These are phyloP conservation scores for Borealophlyctis nickersoniae DNA, from an alignment of 192 early-diverging fungal genomes.

Conservation along the genomic window DNA sequence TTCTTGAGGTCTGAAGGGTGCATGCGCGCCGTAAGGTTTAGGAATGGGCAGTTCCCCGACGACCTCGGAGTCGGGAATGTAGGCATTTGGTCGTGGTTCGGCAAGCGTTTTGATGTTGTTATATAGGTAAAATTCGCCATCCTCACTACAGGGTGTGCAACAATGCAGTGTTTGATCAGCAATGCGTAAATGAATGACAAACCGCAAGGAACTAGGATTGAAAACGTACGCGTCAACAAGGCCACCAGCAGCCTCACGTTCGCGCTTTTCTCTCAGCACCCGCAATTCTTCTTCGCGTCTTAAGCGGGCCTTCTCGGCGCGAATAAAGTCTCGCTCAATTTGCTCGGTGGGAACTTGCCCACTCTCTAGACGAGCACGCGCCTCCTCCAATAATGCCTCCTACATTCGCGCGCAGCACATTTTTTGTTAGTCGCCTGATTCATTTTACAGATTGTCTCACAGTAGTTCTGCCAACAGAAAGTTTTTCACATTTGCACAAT, in stretches of 20 bases:
- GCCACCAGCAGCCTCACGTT: conserved; percentile 28
- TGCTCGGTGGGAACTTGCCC: conserved; percentile 43
- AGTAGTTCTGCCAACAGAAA: too few relatives aligned
- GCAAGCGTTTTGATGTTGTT: conserved; percentile 47
- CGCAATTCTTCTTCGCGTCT: conserved; percentile 32
- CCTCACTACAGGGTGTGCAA: conserved; percentile 30
- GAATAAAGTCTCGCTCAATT: conserved; percentile 50
- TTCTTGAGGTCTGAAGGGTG: conserved; percentile 58
- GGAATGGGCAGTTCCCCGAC: conserved; percentile 56
- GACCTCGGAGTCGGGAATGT: conserved; percentile 47
- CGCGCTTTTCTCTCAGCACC: conserved; percentile 20
- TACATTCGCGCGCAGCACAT: not conserved
- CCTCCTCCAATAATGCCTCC: conserved; percentile 47
- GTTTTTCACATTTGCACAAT: not conserved
- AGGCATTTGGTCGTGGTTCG: conserved; percentile 58
- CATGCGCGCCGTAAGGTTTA: conserved; percentile 54
- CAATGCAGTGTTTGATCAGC: not conserved
- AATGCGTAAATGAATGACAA: conserved; percentile 12
- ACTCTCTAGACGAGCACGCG: conserved; percentile 27
- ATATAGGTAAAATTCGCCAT: conserved; percentile 52
- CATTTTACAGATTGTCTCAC: too few relatives aligned
- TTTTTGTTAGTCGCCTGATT: not conserved
- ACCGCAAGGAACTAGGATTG: conserved; percentile 1
- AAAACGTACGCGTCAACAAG: conserved; percentile 47
- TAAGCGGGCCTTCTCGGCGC: conserved; percentile 30